Base-by-base conservation (phyloP, 768 basidiomycete species). In the Termitomyces titanicus region DNA sequence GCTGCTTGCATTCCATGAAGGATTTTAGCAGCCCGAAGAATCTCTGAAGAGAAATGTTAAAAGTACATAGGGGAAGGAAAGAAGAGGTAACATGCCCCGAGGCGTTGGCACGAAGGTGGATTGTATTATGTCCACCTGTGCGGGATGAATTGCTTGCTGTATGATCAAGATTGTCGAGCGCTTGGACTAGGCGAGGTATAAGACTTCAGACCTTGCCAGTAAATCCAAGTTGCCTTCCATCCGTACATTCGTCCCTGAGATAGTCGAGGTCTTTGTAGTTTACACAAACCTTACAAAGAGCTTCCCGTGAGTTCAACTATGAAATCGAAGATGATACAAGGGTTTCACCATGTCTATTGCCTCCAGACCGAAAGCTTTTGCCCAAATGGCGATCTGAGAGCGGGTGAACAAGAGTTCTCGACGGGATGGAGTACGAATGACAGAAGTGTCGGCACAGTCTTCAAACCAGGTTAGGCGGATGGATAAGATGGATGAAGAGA, bases 81-180 rank as follows among this genome's bases (percentile, higher is more conserved):
- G 22, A 49, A 20, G 24, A 17, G n/a, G 18, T 6, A 7, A 38
- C 34, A 58, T 63, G 86, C 93, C 92, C 71, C 82, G 70, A 17
- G 74, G 68, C 0, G 84, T 84, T 0, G 94, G 94, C 0, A 91
- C 81, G 67, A 89, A 98, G 0, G 87, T 85, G 6, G 79, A 71
- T 56, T 95, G 89, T 24, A 95, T 90, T 7, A 80, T 76, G 33
- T 80, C 79, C 4, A 96, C 82, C 69, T 98, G 95, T 24, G 74
- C 73, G 0, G 95, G 95, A 68, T 98, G 95, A 38, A 98, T 95
- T 2, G 89, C 92, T 94, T 98, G 95, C 92, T 94, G 35, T 24
- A 34, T 53, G 4, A 51, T 12, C 8, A 6, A 13, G 20, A 33
- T 12, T 39, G 29, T 25, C 11, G 25, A 24, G 12, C 24, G n/a